Conservation (phyloP, 208 protist genomes). For the Leishmania aethiopica region DNA sequence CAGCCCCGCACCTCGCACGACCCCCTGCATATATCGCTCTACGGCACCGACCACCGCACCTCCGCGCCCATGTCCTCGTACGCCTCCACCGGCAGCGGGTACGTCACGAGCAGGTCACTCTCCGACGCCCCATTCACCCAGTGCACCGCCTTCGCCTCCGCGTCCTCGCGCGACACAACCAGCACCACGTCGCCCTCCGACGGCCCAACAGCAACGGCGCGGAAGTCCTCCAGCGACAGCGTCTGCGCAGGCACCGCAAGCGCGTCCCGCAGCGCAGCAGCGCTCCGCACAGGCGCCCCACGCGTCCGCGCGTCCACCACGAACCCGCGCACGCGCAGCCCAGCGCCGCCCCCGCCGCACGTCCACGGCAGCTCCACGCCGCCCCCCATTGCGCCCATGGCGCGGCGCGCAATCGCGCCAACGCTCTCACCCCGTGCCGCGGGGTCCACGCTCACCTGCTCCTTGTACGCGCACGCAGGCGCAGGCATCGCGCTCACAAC, state of each 20-base stretch:
- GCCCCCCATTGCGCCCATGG: neutral
- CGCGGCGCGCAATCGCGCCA: neutral
- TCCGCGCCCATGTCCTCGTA: conserved; percentile 48
- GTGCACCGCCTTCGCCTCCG: conserved; percentile 40
- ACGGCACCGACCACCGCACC: conserved; percentile 23
- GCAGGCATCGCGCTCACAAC: conserved; percentile 30
- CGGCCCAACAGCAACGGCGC: conserved; percentile 26
- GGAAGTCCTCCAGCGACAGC: conserved; percentile 64
- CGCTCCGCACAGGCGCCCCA: neutral
- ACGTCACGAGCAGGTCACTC: conserved; percentile 55
- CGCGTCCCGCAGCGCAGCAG: conserved; percentile 7
- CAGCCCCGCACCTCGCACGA: conserved; percentile 15
- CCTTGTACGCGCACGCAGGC: conserved; percentile 27
- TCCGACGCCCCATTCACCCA: conserved; percentile 49
- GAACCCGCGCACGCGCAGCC: conserved; percentile 34
- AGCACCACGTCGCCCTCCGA: conserved; percentile 29
- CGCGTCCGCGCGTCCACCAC: conserved; percentile 36
- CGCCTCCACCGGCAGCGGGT: conserved; percentile 36
- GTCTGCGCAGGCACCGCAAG: conserved; percentile 49
- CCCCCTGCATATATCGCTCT: neutral
- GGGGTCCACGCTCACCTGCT: neutral
- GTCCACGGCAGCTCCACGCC: conserved; percentile 23
- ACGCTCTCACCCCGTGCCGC: neutral
- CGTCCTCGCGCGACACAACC: conserved; percentile 38
- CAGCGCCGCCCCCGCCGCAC: conserved; percentile 12